These are phyloP conservation scores for Glycyrrhiza uralensis DNA, from an alignment of 306 rosid genomes.

Conservation along the genomic window DNA sequence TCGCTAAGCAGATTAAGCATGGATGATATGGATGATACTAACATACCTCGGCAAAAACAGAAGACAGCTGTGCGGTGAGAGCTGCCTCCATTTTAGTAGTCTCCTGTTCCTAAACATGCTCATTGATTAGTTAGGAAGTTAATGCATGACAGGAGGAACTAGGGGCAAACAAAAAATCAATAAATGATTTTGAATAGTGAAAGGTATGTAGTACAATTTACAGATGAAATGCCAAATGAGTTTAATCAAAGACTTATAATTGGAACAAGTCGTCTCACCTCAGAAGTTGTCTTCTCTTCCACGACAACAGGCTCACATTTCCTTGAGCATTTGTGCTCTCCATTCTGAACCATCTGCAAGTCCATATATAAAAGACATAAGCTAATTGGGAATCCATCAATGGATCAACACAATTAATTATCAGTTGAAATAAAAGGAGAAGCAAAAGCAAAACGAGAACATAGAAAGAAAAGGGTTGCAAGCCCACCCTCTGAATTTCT, in stretches of 20 bases:
- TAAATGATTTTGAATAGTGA: not conserved
- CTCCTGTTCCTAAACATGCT: conserved; percentile 19
- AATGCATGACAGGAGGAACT: not conserved
- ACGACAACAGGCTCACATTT: conserved; percentile 24
- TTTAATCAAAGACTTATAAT: conserved; percentile 29
- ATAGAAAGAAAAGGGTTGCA: not conserved
- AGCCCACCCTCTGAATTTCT: conserved; percentile 50
- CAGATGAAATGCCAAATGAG: not conserved
- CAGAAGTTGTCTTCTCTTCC: conserved; percentile 47
- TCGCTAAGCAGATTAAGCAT: conserved; percentile 13
- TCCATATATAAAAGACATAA: conserved; percentile 26
- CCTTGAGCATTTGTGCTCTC: conserved; percentile 60
- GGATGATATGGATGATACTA: not conserved
- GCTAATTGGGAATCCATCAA: not conserved
- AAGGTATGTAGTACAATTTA: not conserved
- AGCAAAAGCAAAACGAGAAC: not conserved
- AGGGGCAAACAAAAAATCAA: not conserved
- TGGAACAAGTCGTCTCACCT: conserved; percentile 27
- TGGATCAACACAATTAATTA: not conserved
- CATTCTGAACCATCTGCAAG: conserved; percentile 81
- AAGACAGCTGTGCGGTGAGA: conserved; percentile 20
- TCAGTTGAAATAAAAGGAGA: not conserved
- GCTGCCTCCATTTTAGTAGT: conserved; percentile 12
- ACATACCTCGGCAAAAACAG: conserved; percentile 39
- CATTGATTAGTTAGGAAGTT: not conserved